phyloP scores from a whole-genome alignment of 441 rosid genomes.

The Arabidopsis lyrata region DNA sequence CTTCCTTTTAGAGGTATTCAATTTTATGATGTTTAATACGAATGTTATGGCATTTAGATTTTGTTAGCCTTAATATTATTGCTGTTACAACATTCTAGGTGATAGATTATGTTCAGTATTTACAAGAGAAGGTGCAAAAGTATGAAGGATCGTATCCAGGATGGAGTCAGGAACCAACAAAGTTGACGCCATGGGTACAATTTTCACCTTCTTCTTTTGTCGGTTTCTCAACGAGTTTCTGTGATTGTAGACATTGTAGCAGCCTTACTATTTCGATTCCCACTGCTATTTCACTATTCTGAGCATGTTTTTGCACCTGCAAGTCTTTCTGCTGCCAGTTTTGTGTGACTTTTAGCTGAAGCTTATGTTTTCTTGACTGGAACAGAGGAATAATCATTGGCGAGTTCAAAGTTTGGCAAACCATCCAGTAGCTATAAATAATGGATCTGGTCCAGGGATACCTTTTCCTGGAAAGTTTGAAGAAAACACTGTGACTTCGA shows the following conservation, averaged over 20 bases:
- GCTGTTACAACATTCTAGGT: constrained; percentile 51
- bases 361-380: constrained; percentile 30
- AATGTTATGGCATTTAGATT: background rate
- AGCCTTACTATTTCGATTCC: background rate
- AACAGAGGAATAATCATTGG: constrained; percentile 97
- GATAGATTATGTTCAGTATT: constrained; percentile 66
- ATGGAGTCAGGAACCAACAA: constrained; percentile 73
- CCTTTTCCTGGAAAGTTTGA: constrained; percentile 70
- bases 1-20: constrained; percentile 67
- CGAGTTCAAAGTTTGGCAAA: constrained; percentile 70
- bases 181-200: constrained; percentile 76
- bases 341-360: constrained; percentile 18
- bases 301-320: constrained; percentile 1
- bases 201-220: background rate
- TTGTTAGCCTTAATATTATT: constrained; percentile 33
- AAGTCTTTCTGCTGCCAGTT: constrained; percentile 7
- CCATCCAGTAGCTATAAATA: constrained; percentile 66
- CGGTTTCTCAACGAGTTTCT: background rate
- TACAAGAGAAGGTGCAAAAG: constrained; percentile 71
- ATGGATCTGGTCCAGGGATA: constrained; percentile 72
- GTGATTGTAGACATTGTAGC: background rate
- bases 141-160: constrained; percentile 74
- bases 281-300: constrained; percentile 2
- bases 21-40: background rate
- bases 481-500: constrained; percentile 54